phyloP scores from a whole-genome alignment of 2,329 filamentous ascomycete species.

The Beauveria australis region DNA sequence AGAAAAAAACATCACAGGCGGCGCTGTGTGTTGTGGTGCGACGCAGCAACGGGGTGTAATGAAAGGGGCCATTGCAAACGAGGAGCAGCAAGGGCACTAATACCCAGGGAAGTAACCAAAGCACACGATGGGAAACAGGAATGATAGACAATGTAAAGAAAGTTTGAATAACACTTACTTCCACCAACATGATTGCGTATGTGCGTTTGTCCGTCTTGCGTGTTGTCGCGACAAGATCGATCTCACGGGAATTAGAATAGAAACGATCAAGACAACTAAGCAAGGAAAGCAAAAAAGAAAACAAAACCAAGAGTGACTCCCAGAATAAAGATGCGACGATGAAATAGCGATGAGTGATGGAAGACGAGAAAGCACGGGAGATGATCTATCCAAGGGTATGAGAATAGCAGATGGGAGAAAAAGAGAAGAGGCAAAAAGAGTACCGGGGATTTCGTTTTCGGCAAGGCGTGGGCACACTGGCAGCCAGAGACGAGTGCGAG shows the following conservation, averaged over 20 bases:
- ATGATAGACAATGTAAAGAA: neutral
- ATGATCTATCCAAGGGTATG: slow-evolving; percentile 6
- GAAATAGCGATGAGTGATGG: neutral
- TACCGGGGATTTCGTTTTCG: slow-evolving; percentile 2
- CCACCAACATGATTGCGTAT: slow-evolving; percentile 26
- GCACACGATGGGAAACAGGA: neutral
- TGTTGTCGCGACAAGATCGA: neutral
- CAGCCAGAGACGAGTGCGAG: neutral
- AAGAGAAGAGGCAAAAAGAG: neutral
- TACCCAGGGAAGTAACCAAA: slow-evolving; percentile 6
- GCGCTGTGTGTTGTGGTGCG: neutral
- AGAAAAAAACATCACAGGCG: slow-evolving; percentile 5
- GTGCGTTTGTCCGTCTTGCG: neutral
- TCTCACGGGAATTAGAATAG: neutral
- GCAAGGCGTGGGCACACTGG: slow-evolving; percentile 1
- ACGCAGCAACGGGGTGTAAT: neutral
- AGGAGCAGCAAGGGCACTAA: neutral
- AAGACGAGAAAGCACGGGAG: neutral
- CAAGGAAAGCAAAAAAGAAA: neutral
- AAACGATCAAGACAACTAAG: neutral
- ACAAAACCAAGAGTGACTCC: neutral
- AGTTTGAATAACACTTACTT: slow-evolving; percentile 22
- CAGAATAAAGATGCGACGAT: neutral
- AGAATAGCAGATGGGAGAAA: neutral
- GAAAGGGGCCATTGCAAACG: neutral